phyloP scores from a whole-genome alignment of 1,139 yeast genomes.

The Scheffersomyces parashehatae region DNA sequence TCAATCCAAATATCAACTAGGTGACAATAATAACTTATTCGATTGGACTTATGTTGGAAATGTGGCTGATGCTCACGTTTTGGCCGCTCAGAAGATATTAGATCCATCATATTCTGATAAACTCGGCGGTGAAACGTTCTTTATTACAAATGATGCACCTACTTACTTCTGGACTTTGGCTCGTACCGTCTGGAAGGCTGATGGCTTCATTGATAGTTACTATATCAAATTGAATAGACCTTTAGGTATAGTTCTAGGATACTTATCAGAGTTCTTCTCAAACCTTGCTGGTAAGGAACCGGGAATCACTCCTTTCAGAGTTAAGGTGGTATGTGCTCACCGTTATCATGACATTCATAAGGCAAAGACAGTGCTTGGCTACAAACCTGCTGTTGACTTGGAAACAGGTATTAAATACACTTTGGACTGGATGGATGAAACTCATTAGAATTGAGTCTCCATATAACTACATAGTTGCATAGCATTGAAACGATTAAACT shows the following conservation, averaged over 20 bases:
- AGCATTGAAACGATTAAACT: too few relatives aligned
- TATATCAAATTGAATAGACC: conserved; percentile 72
- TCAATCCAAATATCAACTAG: conserved; percentile 89
- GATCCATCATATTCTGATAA: conserved; percentile 34
- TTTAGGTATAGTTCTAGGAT: conserved; percentile 78
- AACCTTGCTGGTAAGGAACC: conserved; percentile 78
- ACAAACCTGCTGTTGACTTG: conserved; percentile 75
- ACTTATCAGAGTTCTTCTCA: conserved; percentile 72
- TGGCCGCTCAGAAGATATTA: conserved; percentile 80
- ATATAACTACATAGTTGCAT: background rate
- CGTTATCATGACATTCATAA: conserved; percentile 91
- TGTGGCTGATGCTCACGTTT: conserved; percentile 94
- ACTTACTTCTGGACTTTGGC: conserved; percentile 97
- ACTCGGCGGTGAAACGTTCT: conserved; percentile 85
- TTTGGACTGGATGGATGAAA: conserved; percentile 86
- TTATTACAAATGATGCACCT: conserved; percentile 92
- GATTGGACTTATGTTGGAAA: conserved; percentile 99
- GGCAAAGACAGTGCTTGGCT: conserved; percentile 77
- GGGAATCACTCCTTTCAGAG: conserved; percentile 95
- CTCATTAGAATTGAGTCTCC: conserved; percentile 9
- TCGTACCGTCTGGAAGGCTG: conserved; percentile 95
- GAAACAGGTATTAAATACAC: conserved; percentile 83
- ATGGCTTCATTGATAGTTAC: conserved; percentile 74
- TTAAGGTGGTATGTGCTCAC: conserved; percentile 87
- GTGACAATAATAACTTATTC: conserved; percentile 88